Base-by-base conservation (phyloP, 352 stramenopile genomes). In the Chrysophaeum taylorii region DNA sequence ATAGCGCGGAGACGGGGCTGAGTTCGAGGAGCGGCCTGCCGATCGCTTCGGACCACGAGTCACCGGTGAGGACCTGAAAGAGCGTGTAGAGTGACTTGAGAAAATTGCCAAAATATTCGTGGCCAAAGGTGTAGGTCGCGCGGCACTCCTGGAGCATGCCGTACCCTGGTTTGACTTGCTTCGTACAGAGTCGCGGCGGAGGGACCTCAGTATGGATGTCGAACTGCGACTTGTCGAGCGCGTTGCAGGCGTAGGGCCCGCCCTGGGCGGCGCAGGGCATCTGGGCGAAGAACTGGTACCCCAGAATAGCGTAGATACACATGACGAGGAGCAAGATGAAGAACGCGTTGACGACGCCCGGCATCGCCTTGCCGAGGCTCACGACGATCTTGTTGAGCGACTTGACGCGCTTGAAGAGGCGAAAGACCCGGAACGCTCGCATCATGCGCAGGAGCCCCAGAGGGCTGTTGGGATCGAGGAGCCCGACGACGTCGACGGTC, bases 331-430 rank as follows among this genome's bases (percentile, higher is more conserved):
- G 9, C 18, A 60, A 25, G 48, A 60, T 60, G 18, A 60, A 21
- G 25, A 60, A 60, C 18, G 48, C 48, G 48, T 60, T 60, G 18
- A 31, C 15, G 18, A 60, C 48, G 48, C 48, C 48, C 18, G 48
- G 48, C 48, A 60, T 31, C 18, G 48, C 48, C 48, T 60, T 60
- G 48, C 48, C 48, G 18, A 60, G 25, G 9, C 18, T 33, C 18
- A 60, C 48, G 25, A 60, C 25, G 25, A 60, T 60, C 25, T 60
- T 60, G 48, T 60, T 60, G 5, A 60, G 48, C 48, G 48, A 60
- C 48, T 60, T 60, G 48, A 60, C 25, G 48, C 48, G 48, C 48
- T 60, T 60, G 48, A 60, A 60, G 18, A 60, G 25, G 18, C 48
- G 48, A 21, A 60, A 60, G 18, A 60, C 48, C 18, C 48, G 48